These are phyloP conservation scores for Limonomyces culmigenus DNA, from an alignment of 1,284 basidiomycete species.

Conservation along the genomic window DNA sequence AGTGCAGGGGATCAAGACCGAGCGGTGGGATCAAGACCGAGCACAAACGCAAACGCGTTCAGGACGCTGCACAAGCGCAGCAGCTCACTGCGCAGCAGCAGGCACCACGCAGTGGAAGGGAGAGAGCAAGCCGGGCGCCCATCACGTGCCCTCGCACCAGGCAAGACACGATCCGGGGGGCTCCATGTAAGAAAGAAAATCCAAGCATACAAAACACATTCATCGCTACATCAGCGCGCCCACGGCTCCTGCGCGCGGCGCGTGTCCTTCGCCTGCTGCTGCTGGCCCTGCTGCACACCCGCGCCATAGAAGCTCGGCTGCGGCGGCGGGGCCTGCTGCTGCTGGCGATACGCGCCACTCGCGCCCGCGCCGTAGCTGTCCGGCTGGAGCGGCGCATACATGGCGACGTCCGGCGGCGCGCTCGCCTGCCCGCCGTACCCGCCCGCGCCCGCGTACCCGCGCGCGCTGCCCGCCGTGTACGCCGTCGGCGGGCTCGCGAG, in stretches of 20 bases:
- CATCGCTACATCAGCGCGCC: too few relatives aligned
- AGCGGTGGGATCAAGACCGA: neutral
- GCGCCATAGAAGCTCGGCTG: conserved; percentile 53
- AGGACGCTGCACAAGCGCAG: neutral
- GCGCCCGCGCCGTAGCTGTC: too few relatives aligned
- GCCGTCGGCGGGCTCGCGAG: conserved; percentile 61
- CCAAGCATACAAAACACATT: too few relatives aligned
- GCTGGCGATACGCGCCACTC: conserved; percentile 21
- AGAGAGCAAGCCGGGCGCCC: neutral
- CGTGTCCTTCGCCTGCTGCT: conserved; percentile 49
- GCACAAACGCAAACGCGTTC: neutral
- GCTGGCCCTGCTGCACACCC: conserved; percentile 17
- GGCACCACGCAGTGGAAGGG: neutral
- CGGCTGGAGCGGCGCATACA: conserved; percentile 67
- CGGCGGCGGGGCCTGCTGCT: conserved; percentile 29
- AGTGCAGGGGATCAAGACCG: neutral
- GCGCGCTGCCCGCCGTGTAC: conserved; percentile 33
- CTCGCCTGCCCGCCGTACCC: conserved; percentile 24
- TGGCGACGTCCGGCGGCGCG: conserved; percentile 39
- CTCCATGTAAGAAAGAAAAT: neutral
- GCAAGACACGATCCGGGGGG: neutral
- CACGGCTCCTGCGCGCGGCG: conserved; percentile 21
- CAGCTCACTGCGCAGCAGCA: neutral
- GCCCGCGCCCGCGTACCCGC: conserved; percentile 39
- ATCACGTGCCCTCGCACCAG: neutral